Evolutionary conservation across 192 early-diverging fungal genomes (phyloP).

Genomic region (Fimicolochytrium jonesii): DNA sequence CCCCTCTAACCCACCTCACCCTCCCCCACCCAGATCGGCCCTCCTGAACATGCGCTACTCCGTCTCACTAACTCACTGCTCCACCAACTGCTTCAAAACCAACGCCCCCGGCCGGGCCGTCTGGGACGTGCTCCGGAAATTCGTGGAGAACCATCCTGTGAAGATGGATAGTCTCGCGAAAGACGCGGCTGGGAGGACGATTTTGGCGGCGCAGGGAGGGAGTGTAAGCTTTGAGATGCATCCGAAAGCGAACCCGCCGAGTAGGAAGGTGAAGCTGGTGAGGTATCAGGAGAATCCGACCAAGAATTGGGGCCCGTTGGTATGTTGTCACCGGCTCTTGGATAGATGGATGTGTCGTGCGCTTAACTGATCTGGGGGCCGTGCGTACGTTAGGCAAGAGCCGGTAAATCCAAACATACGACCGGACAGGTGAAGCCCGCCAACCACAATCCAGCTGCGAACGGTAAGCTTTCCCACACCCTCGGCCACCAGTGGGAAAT

Average conservation of each 20-base stretch:
- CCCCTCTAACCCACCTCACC: too few relatives aligned
- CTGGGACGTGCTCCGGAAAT: constrained; percentile 89
- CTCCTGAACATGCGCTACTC: constrained; percentile 87
- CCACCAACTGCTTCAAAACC: constrained; percentile 82
- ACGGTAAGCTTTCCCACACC: too few relatives aligned
- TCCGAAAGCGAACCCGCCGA: constrained; percentile 68
- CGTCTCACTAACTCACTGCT: constrained; percentile 82
- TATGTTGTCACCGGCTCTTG: constrained; percentile 1
- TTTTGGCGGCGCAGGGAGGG: constrained; percentile 46
- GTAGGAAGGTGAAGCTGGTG: constrained; percentile 76
- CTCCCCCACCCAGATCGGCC: constrained; percentile 72
- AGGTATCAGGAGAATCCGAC: constrained; percentile 96
- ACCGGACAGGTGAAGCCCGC: too few relatives aligned
- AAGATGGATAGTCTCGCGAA: constrained; percentile 58
- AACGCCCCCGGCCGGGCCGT: constrained; percentile 78
- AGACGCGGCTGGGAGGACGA: constrained; percentile 61
- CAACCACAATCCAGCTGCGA: too few relatives aligned
- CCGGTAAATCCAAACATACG: too few relatives aligned
- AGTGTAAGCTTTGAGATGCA: constrained; percentile 74
- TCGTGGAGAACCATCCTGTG: constrained; percentile 69
- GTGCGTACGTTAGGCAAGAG: too few relatives aligned
- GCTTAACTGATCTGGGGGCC: too few relatives aligned
- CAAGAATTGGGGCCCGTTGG: constrained; percentile 96
- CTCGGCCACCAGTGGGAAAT: too few relatives aligned
- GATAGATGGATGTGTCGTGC: too few relatives aligned